Evolutionary conservation across 306 rosid species (phyloP), one percentile per base, ranked within the genome.

Genomic region (Dryas alaskensis): DNA sequence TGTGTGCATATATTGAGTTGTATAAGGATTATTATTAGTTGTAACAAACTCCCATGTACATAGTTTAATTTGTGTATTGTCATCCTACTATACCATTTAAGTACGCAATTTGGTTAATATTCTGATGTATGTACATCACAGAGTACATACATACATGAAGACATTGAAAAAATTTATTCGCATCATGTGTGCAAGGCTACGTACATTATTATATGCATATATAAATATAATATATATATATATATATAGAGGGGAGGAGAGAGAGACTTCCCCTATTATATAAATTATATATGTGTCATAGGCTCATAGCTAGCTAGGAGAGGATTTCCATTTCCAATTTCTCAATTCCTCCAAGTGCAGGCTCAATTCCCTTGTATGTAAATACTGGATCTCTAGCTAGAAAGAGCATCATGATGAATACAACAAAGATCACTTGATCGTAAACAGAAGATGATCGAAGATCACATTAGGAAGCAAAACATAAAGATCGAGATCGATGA

Each of bases 341-440:
- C 67, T 67, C 69, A 39, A 62, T 71, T 65, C 77, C n/a, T 62
- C 37, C 27, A 55, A 70, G 57, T 45, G n/a, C 58, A 48, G 16
- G 49, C 73, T 37, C 61, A 52, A 69, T 48, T 58, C 16, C 48
- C 67, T 27, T 70, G 65, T 22, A 70, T 70, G 47, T 43, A 40
- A 40, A 61, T 0, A 61, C 39, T 14, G 54, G 54, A 44, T 71
- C 25, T 71, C 50, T 19, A 45, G 48, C 45, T 62, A 27, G 60
- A 48, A 14, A 46, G 48, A 45, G 16, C 7, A 3, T 39, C 31
- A 19, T 31, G 37, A 64, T 10, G 46, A 66, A 9, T 58, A 13
- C 59, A 45, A 44, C 65, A 70, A 53, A 16, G 42, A 16, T 57
- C 27, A 11, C 67, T 14, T 44, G 31, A 50, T 3, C 11, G 0